phyloP scores from a whole-genome alignment of 305 asterid genomes.

The Rubia occidens region DNA sequence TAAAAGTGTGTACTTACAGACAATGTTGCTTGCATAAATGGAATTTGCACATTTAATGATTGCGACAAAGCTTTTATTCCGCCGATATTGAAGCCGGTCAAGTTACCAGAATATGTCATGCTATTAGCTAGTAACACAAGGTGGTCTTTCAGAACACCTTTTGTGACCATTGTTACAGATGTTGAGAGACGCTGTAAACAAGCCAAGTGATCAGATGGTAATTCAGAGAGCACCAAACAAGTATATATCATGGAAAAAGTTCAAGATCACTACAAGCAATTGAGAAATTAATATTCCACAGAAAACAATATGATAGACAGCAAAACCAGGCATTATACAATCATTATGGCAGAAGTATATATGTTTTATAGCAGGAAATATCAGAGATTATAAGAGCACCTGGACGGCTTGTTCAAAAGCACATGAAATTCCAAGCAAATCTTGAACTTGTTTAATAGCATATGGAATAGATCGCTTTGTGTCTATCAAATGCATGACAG shows the following conservation, averaged over 20 bases:
- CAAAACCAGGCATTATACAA: not conserved
- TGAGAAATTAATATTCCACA: not conserved
- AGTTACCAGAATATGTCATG: slow-evolving; percentile 87
- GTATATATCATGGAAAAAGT: not conserved
- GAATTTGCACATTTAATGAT: slow-evolving; percentile 72
- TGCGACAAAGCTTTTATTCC: slow-evolving; percentile 82
- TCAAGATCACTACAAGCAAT: not conserved
- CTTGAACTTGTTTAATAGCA: slow-evolving; percentile 86
- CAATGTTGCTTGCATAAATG: slow-evolving; percentile 82
- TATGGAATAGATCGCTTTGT: slow-evolving; percentile 68
- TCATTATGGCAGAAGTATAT: not conserved
- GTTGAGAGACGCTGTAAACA: slow-evolving; percentile 70
- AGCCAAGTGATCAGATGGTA: not conserved
- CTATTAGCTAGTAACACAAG: slow-evolving; percentile 78
- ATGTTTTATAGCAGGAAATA: not conserved
- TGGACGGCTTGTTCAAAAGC: slow-evolving; percentile 98
- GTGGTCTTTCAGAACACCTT: slow-evolving; percentile 95
- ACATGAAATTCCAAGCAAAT: slow-evolving; percentile 92
- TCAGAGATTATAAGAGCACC: slow-evolving; percentile 34
- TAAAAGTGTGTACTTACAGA: slow-evolving; percentile 45
- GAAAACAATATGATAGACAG: not conserved
- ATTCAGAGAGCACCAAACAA: not conserved
- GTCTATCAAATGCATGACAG: slow-evolving; percentile 73
- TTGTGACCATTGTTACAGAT: slow-evolving; percentile 92
- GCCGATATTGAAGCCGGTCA: slow-evolving; percentile 85